Percentiles rank a stretch among this genome's conserved stretches.
These are phyloP conservation scores for Neurospora tetraspora DNA, from an alignment of 495 filamentous ascomycete genomes.

Conservation along the genomic window DNA sequence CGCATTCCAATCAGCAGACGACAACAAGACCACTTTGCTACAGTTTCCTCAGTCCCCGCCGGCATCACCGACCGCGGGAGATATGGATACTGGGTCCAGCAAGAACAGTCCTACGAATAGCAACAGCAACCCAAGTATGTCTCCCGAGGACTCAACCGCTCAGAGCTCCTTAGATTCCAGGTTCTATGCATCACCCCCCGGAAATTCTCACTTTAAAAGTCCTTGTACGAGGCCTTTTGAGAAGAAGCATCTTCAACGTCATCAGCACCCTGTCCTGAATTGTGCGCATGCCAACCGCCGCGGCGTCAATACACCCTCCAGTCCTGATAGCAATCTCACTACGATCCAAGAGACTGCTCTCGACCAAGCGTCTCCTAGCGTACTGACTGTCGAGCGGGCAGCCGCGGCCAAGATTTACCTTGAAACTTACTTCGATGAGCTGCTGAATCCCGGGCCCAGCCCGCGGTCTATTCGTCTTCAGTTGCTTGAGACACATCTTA, in stretches of 20 bases:
- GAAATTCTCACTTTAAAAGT: constrained; percentile 4
- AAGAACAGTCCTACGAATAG: constrained; percentile 5
- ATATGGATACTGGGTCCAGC: constrained; percentile 8
- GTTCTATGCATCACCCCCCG: constrained; percentile 3
- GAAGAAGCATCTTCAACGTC: constrained; percentile 13
- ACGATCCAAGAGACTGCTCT: constrained; percentile 32
- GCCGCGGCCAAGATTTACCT: constrained; percentile 78
- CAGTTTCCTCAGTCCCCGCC: neutral
- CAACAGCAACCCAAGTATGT: constrained; percentile 4
- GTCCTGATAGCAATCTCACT: constrained; percentile 24
- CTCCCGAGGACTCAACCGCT: constrained; percentile 20
- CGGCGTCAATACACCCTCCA: constrained; percentile 11
- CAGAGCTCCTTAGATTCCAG: constrained; percentile 36
- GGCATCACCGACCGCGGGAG: neutral
- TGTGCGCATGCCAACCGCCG: constrained; percentile 11
- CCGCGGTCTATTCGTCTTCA: constrained; percentile 56
- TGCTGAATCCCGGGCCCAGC: constrained; percentile 35
- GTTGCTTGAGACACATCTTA: constrained; percentile 56
- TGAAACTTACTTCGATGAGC: constrained; percentile 68
- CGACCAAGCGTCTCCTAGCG: constrained; percentile 42
- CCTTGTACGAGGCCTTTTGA: neutral
- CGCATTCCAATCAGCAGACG: constrained; percentile 9
- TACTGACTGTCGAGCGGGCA: constrained; percentile 66
- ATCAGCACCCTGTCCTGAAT: neutral
- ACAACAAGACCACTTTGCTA: neutral